Base-by-base conservation (phyloP, 495 filamentous ascomycete genomes). In the Ascodesmis nigricans region DNA sequence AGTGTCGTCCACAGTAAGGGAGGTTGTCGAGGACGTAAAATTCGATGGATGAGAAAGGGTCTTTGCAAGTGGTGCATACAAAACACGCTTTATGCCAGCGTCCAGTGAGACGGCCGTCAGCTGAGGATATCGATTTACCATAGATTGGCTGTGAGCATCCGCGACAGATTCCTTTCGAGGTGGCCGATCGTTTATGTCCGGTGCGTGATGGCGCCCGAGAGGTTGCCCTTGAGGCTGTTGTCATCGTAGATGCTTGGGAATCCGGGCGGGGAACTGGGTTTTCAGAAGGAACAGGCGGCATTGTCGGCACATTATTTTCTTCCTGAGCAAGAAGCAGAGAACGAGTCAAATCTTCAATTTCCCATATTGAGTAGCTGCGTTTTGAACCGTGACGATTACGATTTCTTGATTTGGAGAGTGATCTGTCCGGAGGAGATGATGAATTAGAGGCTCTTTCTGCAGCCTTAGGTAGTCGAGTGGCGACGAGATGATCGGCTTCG, bases 41-140 rank as follows among this genome's bases (percentile, higher is more conserved):
- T 33, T 87, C 83, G 1, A 78, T 65, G 0, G 83, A 84, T 29
- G 70, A 61, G 47, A 97, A 97, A 2, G 83, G 77, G 16, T 67
- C 65, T 8, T 58, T 57, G 59, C 87, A 97, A 4, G 76, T 79
- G 2, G 67, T 68, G 60, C 87, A 97, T 3, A 84, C 78, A 52
- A 97, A 95, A 49, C 87, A 97, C 9, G 71, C 63, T 44, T 83
- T 82, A 55, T 97, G 87, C 47, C 92, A 97, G 22, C 81, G 71
- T 0, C 87, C 87, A 1, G 83, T 91, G 3, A 97, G 64, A 28
- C 84, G 75, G 14, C 90, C 90, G 42, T 93, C 87, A 1, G 83
- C 82, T 9, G 78, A 87, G 18, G 82, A 87, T 29, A 97, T 70
- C 0, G 83, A 92, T 53, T 91, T 93, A 13, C 87, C 87, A 27